Evolutionary conservation across 148 eudicot genomes (phyloP).

Genomic region (Heliosperma pusillum): DNA sequence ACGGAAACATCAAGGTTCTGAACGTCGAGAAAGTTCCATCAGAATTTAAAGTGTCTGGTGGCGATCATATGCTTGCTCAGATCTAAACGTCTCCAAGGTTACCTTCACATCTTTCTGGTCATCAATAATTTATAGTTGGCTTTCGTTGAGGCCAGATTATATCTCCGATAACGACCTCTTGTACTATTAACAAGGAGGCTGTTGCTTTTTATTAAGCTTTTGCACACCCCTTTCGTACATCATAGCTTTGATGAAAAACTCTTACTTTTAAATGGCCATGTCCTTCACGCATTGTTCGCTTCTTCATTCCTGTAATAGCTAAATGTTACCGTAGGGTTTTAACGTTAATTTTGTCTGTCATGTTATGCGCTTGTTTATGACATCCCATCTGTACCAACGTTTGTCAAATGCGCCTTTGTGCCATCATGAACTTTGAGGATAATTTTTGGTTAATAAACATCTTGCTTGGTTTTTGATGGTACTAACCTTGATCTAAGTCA

Average conservation of each 20-base stretch:
- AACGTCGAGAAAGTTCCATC: slow-evolving; percentile 63
- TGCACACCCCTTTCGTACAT: neutral
- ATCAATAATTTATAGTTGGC: neutral
- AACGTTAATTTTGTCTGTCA: no score
- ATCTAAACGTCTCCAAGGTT: slow-evolving; percentile 28
- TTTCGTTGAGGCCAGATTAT: no score
- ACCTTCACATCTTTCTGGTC: neutral
- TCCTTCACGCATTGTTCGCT: neutral
- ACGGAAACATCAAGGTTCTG: slow-evolving; percentile 74
- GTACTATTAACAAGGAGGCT: neutral
- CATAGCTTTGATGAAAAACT: neutral
- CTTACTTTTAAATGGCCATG: neutral
- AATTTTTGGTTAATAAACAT: no score
- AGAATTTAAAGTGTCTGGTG: slow-evolving; percentile 72
- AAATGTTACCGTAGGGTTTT: no score
- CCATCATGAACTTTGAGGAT: no score
- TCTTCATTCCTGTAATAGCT: neutral
- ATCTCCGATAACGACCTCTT: no score
- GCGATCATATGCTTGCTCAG: slow-evolving; percentile 71
- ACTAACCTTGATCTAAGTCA: no score
- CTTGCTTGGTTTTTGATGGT: no score
- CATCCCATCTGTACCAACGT: no score
- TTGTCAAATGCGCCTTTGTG: no score
- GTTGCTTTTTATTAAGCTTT: neutral
- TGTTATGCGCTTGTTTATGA: no score